These are phyloP conservation scores for Marasmius fiardii DNA, from an alignment of 1,284 basidiomycete species.

Conservation along the genomic window DNA sequence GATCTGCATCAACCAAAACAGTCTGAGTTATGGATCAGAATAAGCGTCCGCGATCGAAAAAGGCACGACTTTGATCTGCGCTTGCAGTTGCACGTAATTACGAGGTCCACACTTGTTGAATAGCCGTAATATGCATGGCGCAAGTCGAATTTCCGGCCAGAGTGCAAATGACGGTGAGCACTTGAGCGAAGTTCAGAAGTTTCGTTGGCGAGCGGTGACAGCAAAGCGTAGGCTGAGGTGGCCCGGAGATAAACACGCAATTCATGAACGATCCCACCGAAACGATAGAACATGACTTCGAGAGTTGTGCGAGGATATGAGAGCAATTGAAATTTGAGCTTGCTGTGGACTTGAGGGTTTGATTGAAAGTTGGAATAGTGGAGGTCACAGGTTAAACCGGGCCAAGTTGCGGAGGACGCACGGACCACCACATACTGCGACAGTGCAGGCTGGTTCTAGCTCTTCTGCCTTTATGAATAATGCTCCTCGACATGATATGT, in stretches of 20 bases:
- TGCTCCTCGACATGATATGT: slow-evolving; percentile 63
- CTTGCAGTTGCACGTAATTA: slow-evolving; percentile 9
- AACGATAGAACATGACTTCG: too few relatives aligned
- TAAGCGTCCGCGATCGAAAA: slow-evolving; percentile 4
- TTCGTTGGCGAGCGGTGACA: too few relatives aligned
- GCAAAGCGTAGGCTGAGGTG: too few relatives aligned
- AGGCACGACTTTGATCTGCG: slow-evolving; percentile 11
- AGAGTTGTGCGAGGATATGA: too few relatives aligned
- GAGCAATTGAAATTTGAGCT: too few relatives aligned
- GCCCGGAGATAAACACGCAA: too few relatives aligned
- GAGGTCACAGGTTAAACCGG: background rate
- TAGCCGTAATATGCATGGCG: background rate
- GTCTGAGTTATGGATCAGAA: slow-evolving; percentile 1
- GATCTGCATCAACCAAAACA: slow-evolving; percentile 8
- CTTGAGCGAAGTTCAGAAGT: too few relatives aligned
- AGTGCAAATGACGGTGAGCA: too few relatives aligned
- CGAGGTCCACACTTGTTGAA: background rate
- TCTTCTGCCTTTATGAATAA: slow-evolving; percentile 28
- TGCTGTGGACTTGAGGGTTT: too few relatives aligned
- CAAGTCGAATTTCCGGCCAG: too few relatives aligned
- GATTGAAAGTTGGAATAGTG: too few relatives aligned
- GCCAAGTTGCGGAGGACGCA: background rate
- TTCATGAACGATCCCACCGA: too few relatives aligned
- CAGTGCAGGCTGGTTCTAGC: slow-evolving; percentile 48
- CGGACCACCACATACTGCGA: slow-evolving; percentile 24